Evolutionary conservation across 2,329 filamentous ascomycete species (phyloP).

Genomic region (Ciborinia camelliae): DNA sequence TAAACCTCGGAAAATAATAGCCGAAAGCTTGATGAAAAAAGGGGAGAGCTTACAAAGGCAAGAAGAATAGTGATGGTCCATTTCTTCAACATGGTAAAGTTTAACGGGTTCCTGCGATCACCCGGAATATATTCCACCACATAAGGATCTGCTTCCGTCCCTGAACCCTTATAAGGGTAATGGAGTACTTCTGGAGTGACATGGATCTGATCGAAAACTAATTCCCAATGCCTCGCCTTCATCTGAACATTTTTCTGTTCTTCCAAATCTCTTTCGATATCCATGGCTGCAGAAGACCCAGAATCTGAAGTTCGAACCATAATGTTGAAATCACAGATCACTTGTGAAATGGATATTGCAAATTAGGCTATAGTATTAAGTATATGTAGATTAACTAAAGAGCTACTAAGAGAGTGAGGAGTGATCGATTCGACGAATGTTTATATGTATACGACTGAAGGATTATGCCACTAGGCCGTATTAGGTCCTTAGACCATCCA

Average conservation of each 20-base stretch:
- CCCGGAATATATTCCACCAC: constrained; percentile 43
- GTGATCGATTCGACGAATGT: too few species aligned
- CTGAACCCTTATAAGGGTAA: constrained; percentile 41
- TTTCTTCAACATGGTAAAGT: constrained; percentile 39
- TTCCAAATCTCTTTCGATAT: constrained; percentile 25
- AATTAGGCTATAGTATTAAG: too few species aligned
- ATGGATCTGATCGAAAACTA: constrained; percentile 45
- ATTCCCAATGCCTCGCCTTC: constrained; percentile 38
- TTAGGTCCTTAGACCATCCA: too few species aligned
- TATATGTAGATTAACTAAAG: too few species aligned
- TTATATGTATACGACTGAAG: too few species aligned
- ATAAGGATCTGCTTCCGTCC: constrained; percentile 43
- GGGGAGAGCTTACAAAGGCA: constrained; percentile 41
- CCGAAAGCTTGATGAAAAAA: not conserved
- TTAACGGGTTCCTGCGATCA: constrained; percentile 44
- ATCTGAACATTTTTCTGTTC: constrained; percentile 24
- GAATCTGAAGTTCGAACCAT: constrained; percentile 18
- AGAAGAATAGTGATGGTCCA: constrained; percentile 42
- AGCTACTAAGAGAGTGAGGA: too few species aligned
- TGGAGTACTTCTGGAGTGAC: constrained; percentile 46
- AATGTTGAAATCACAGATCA: too few species aligned
- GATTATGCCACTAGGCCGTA: too few species aligned
- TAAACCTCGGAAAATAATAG: constrained; percentile 4
- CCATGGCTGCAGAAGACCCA: constrained; percentile 21
- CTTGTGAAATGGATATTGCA: too few species aligned